Evolutionary conservation across 2,329 filamentous ascomycete genomes (phyloP), one percentile per base, ranked within the genome.

Genomic region (Pseudogymnoascus sp.): DNA sequence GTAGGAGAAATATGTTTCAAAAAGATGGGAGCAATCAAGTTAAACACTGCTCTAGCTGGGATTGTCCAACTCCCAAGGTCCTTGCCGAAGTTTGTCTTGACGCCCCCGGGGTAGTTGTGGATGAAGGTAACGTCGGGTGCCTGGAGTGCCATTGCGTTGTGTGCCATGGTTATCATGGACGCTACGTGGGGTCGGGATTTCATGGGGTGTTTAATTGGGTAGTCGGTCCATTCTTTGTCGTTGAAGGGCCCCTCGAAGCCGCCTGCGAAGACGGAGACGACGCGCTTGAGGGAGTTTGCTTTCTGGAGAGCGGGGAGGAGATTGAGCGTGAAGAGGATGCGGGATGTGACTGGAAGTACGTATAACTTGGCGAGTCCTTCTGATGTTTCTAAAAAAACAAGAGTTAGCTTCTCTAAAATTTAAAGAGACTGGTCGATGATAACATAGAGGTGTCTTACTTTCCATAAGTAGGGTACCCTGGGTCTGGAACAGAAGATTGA

Each of bases 401-500:
- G 16, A 45, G 36, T 61, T 61, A 61, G 16, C 2, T 25, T 48
- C 21, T 8, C 7, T 1, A 48, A 48, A 13, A 25, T 48, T 3
- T 25, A 6, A 21, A 21, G 11, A 7, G 7, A 45, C 39, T 19
- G 8, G 28, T 25, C 43, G 7, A 48, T 48, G 21, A 48, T 25
- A 48, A 23, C 2, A 23, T 48, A 48, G 14, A 23, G 21, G 2
- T 16, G 43, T 36, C 37, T 60, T 60, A 31, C 63, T 51, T 31
- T 16, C 48, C 25, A 67, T 48, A 41, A 68, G 66, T 65, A 80
- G 73, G 67, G 77, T 77, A 2, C 82, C 82, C 0, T 76, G 76
- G 2, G 78, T 81, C 60, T 84, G 75, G 71, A 84, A 83, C 0
- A 85, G 73, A 2, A 84, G 70, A 68, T 86, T 83, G 64, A 86